Evolutionary conservation across 805 yeast genomes (phyloP).

Genomic region (Lipomyces yamanashiensis): DNA sequence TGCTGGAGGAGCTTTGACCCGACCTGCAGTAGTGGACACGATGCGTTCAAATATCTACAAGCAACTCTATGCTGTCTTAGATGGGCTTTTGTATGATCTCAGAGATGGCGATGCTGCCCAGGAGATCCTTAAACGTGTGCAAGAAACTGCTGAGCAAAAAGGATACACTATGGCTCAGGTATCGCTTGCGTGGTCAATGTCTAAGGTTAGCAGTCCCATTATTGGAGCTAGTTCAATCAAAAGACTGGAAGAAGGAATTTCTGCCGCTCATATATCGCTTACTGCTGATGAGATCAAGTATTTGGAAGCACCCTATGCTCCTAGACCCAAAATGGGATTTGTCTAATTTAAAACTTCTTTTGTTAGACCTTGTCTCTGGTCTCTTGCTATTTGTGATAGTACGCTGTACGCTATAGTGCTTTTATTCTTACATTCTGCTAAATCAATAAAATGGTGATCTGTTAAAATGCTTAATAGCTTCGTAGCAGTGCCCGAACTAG

Average conservation of each 20-base stretch:
- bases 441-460: too few species aligned
- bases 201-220: slow-evolving; percentile 59
- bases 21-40: slow-evolving; percentile 51
- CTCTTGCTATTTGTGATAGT: too few species aligned
- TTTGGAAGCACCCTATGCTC: slow-evolving; percentile 42
- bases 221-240: slow-evolving; percentile 56
- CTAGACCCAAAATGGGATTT: slow-evolving; percentile 1
- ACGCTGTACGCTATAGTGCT: too few species aligned
- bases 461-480: too few species aligned
- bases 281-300: slow-evolving; percentile 47
- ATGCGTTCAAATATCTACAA: slow-evolving; percentile 44
- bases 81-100: neutral
- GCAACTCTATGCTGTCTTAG: neutral
- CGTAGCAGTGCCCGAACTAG: too few species aligned
- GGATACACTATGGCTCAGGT: slow-evolving; percentile 58
- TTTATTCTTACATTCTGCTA: too few species aligned
- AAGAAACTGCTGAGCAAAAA: slow-evolving; percentile 55
- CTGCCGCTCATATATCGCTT: slow-evolving; percentile 50
- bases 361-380: too few species aligned
- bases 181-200: slow-evolving; percentile 57
- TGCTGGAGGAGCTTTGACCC: slow-evolving; percentile 56
- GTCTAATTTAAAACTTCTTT: too few species aligned
- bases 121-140: slow-evolving; percentile 51
- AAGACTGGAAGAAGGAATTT: slow-evolving; percentile 58
- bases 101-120: neutral